phyloP scores from a whole-genome alignment of 768 basidiomycete genomes.

The Kwoniella bestiolae region DNA sequence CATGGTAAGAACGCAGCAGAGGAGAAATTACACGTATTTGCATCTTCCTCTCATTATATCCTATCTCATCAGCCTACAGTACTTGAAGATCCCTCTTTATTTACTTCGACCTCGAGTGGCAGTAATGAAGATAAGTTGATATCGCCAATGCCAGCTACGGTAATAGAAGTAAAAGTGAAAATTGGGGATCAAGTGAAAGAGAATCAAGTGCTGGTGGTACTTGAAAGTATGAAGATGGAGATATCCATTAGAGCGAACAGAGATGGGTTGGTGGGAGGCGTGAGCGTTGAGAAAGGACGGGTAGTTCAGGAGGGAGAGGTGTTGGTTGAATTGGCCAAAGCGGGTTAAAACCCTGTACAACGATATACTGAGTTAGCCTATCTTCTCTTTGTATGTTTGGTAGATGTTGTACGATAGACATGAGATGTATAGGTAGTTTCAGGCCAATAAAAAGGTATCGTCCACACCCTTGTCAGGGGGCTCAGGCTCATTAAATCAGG shows the following conservation, averaged over 20 bases:
- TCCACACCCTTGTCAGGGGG: constrained; percentile 36
- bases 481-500: constrained; percentile 57
- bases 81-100: constrained; percentile 11
- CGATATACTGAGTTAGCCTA: no score
- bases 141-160: constrained; percentile 85
- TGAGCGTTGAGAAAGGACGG: constrained; percentile 81
- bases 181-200: constrained; percentile 77
- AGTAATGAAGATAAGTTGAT: constrained; percentile 25
- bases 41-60: constrained; percentile 67
- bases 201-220: constrained; percentile 77
- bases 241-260: constrained; percentile 76
- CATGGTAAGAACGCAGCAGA: not conserved
- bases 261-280: constrained; percentile 70
- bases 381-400: no score
- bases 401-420: constrained; percentile 1
- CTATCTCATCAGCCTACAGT: constrained; percentile 69
- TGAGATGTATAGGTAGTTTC: not conserved
- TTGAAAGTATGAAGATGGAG: constrained; percentile 99
- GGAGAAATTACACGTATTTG: constrained; percentile 77
- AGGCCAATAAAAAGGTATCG: constrained; percentile 35
- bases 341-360: no score
- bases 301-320: constrained; percentile 75
- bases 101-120: constrained; percentile 7
- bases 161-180: constrained; percentile 82
- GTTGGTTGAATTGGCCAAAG: constrained; percentile 34